Percentiles rank a stretch among this genome's conserved stretches.
Evolutionary conservation across 495 filamentous ascomycete genomes (phyloP).

Genomic region (Hypoxylon crocopeplum): DNA sequence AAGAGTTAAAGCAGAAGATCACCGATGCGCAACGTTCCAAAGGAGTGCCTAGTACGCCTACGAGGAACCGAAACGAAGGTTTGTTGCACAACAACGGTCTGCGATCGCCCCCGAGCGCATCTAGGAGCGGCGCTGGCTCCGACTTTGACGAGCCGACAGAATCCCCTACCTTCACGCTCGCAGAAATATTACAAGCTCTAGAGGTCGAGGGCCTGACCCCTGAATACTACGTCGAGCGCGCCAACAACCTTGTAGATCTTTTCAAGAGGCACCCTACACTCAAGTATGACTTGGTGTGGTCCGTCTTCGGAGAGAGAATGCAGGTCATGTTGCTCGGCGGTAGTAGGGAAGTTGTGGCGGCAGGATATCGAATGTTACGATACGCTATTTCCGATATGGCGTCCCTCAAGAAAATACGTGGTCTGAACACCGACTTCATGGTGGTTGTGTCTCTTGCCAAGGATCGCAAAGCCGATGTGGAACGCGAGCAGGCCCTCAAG

Average conservation of each 20-base stretch:
- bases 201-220: conserved; percentile 86
- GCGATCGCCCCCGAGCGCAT: conserved; percentile 69
- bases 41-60: conserved; percentile 74
- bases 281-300: conserved; percentile 96
- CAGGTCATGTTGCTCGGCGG: conserved; percentile 95
- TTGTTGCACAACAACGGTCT: conserved; percentile 70
- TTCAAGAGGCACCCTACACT: conserved; percentile 92
- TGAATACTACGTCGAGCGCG: conserved; percentile 92
- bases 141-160: conserved; percentile 76
- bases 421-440: conserved; percentile 87
- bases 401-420: conserved; percentile 86
- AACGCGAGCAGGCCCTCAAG: conserved; percentile 95
- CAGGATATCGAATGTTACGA: conserved; percentile 89
- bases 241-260: conserved; percentile 88
- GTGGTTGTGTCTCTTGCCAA: conserved; percentile 91
- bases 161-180: conserved; percentile 87
- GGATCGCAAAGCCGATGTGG: conserved; percentile 92
- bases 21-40: conserved; percentile 68
- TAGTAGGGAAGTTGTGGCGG: conserved; percentile 92
- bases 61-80: conserved; percentile 68
- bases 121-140: conserved; percentile 57
- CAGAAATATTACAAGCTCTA: conserved; percentile 85
- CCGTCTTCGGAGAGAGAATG: conserved; percentile 88
- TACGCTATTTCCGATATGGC: conserved; percentile 92
- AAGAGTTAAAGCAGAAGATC: conserved; percentile 78